These are phyloP conservation scores for Cladosporium velox DNA, from an alignment of 2,329 filamentous ascomycete genomes.

Conservation along the genomic window DNA sequence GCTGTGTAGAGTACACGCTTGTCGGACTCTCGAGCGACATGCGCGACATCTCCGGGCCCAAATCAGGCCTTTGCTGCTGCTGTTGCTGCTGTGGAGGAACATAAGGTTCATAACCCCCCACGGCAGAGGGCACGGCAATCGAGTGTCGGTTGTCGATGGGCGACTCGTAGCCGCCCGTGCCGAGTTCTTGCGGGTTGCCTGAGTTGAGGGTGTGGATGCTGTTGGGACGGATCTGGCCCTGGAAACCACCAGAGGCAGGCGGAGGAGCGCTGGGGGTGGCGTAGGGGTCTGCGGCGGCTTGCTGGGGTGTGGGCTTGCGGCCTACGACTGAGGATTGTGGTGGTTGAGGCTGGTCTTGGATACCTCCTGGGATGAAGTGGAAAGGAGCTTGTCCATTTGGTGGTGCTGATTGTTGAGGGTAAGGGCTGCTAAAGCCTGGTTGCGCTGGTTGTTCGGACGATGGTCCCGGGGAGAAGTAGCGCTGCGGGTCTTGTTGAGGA, in stretches of 20 bases:
- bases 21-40: conserved; percentile 34
- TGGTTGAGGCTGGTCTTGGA: conserved; percentile 29
- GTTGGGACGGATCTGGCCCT: conserved; percentile 42
- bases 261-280: conserved; percentile 25
- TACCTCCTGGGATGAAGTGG: conserved; percentile 40
- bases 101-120: conserved; percentile 28
- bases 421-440: conserved; percentile 12
- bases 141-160: conserved; percentile 49
- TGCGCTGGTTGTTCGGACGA: conserved; percentile 32
- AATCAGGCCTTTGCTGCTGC: conserved; percentile 25
- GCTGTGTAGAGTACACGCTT: conserved; percentile 28
- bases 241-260: conserved; percentile 39
- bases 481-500: conserved; percentile 37
- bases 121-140: not conserved
- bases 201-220: conserved; percentile 42
- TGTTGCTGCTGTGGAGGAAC: conserved; percentile 15
- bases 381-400: conserved; percentile 35
- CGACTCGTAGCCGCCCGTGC: conserved; percentile 49
- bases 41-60: conserved; percentile 31
- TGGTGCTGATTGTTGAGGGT: conserved; percentile 22
- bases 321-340: conserved; percentile 28
- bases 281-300: conserved; percentile 23
- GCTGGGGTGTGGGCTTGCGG: conserved; percentile 33
- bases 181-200: conserved; percentile 50
- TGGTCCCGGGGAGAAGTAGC: conserved; percentile 42